phyloP scores from a whole-genome alignment of 1,284 basidiomycete species.

The Tilletiaria anomala region DNA sequence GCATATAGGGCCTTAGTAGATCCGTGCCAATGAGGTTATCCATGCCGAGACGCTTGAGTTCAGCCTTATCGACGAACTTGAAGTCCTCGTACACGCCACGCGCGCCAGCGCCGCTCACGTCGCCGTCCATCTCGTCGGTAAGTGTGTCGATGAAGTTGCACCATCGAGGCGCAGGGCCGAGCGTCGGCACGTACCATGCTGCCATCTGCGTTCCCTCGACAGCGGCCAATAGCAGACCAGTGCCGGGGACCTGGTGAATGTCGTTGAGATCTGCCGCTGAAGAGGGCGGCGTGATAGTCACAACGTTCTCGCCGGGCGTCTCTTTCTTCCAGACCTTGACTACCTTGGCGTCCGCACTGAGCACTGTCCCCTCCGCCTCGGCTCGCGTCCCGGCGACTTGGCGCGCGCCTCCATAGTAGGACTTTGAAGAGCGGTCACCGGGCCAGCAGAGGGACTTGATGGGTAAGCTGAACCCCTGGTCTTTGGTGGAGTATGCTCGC shows the following conservation, averaged over 20 bases:
- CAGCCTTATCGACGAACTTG: constrained; percentile 84
- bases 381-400: constrained; percentile 51
- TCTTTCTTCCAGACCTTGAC: constrained; percentile 57
- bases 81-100: constrained; percentile 72
- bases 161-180: constrained; percentile 93
- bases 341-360: constrained; percentile 34
- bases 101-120: constrained; percentile 50
- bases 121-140: constrained; percentile 62
- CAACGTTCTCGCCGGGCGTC: constrained; percentile 59
- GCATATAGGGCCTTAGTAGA: constrained; percentile 96
- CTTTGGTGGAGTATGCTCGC: constrained; percentile 71
- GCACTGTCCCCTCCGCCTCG: constrained; percentile 29
- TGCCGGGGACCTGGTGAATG: constrained; percentile 34
- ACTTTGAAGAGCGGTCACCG: constrained; percentile 44
- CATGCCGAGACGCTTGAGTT: constrained; percentile 59
- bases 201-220: constrained; percentile 37
- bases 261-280: constrained; percentile 59
- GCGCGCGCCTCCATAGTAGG: constrained; percentile 53
- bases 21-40: constrained; percentile 87
- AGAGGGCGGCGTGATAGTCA: constrained; percentile 75
- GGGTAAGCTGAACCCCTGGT: constrained; percentile 91
- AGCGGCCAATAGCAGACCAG: constrained; percentile 32
- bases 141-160: constrained; percentile 93
- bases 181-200: constrained; percentile 66
- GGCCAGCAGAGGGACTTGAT: constrained; percentile 80